A percentile compares a stretch with the other conserved stretches of the same genome.
These are phyloP conservation scores for Boletus sensibilis DNA, from an alignment of 768 basidiomycete genomes.

Conservation along the genomic window DNA sequence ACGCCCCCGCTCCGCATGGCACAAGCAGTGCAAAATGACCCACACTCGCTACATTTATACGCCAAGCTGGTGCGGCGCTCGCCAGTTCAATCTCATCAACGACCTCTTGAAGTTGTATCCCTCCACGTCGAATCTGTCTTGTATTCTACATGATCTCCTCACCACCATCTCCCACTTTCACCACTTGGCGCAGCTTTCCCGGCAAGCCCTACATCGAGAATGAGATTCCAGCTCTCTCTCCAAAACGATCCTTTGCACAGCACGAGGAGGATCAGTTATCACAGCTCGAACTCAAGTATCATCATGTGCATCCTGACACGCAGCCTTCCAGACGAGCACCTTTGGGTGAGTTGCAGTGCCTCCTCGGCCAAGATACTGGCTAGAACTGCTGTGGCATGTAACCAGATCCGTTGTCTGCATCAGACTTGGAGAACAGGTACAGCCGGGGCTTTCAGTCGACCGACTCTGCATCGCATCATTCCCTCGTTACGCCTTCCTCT, in stretches of 20 bases:
- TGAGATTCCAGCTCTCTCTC: conserved; percentile 14
- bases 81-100: conserved; percentile 14
- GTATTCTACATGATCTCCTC: conserved; percentile 25
- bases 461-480: conserved; percentile 7
- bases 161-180: conserved; percentile 7
- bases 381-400: conserved; percentile 1
- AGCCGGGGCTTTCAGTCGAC: neutral
- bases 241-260: conserved; percentile 23
- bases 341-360: conserved; percentile 24
- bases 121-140: neutral
- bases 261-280: conserved; percentile 14
- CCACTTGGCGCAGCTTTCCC: neutral
- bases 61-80: conserved; percentile 5
- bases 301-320: conserved; percentile 13
- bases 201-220: conserved; percentile 7
- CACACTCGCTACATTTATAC: conserved; percentile 29
- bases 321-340: conserved; percentile 17
- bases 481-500: conserved; percentile 6
- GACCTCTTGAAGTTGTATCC: conserved; percentile 3
- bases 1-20: conserved; percentile 14
- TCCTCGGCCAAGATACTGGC: neutral
- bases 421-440: conserved; percentile 21
- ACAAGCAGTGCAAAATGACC: conserved; percentile 27
- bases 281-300: conserved; percentile 20
- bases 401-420: conserved; percentile 30